Conservation (phyloP, 257 asterid genomes). For the Capsicum baccatum region DNA sequence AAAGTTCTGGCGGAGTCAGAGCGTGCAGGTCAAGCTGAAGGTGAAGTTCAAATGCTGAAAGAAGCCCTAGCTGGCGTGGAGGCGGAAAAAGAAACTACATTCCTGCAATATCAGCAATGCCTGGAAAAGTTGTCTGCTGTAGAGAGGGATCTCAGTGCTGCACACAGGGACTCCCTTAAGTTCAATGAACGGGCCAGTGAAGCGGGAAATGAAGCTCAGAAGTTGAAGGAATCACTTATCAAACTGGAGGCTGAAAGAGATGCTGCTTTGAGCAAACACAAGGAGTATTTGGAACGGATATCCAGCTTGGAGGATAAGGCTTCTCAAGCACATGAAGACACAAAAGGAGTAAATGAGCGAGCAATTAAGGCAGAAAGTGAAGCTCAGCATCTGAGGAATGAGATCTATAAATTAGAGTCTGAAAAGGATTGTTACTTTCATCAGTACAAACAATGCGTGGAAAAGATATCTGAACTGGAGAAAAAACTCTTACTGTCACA, state of each 20-base stretch:
- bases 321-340: conserved; percentile 55
- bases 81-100: conserved; percentile 66
- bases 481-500: conserved; percentile 47
- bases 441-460: conserved; percentile 52
- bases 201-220: conserved; percentile 71
- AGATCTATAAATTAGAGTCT: conserved; percentile 58
- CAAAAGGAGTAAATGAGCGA: conserved; percentile 46
- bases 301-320: conserved; percentile 54
- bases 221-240: conserved; percentile 64
- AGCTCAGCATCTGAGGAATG: conserved; percentile 52
- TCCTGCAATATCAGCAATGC: conserved; percentile 68
- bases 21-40: conserved; percentile 65
- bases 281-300: conserved; percentile 56
- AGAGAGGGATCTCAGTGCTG: conserved; percentile 60
- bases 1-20: conserved; percentile 57
- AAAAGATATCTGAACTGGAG: conserved; percentile 63
- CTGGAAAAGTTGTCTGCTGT: conserved; percentile 56
- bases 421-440: conserved; percentile 53
- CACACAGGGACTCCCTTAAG: conserved; percentile 59
- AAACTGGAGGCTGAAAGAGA: conserved; percentile 70
- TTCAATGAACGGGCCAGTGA: conserved; percentile 57
- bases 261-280: conserved; percentile 51
- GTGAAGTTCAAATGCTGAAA: conserved; percentile 61
- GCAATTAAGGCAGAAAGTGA: conserved; percentile 60
- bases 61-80: conserved; percentile 58